These are phyloP conservation scores for Kalmusia sp. DNA, from an alignment of 2,329 filamentous ascomycete species.

Conservation along the genomic window DNA sequence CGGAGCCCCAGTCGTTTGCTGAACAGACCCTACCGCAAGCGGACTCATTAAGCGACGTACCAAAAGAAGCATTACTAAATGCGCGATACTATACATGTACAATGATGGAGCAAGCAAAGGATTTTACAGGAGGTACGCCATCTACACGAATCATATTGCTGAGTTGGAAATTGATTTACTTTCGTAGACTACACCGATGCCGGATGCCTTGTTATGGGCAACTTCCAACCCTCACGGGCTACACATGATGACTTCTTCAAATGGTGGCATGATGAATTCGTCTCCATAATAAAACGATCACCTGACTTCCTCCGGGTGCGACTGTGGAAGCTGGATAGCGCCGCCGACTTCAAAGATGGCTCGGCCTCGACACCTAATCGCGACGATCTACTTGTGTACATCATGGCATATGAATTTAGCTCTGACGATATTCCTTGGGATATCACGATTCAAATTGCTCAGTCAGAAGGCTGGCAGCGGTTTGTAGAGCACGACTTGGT, in stretches of 20 bases:
- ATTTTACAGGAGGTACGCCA: not conserved
- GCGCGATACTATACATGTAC: not conserved
- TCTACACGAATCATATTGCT: not conserved
- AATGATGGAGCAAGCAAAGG: not conserved
- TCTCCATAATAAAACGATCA: not conserved
- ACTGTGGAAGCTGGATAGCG: not conserved
- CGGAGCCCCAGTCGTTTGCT: not conserved
- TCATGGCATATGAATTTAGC: not conserved
- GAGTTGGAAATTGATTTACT: not conserved
- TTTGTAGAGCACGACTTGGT: not conserved
- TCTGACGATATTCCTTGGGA: not conserved
- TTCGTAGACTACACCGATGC: not conserved
- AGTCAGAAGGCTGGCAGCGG: not conserved
- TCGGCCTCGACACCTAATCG: not conserved
- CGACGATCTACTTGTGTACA: not conserved
- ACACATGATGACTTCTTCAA: slow-evolving; percentile 1
- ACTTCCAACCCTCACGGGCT: not conserved
- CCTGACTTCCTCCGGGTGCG: not conserved
- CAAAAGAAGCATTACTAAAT: not conserved
- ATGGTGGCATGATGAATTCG: not conserved
- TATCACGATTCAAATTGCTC: not conserved
- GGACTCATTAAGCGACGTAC: not conserved
- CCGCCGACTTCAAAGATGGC: not conserved
- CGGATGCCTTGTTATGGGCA: not conserved
- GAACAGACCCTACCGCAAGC: not conserved